These are phyloP conservation scores for Scedosporium aurantiacum DNA, from an alignment of 2,329 filamentous ascomycete species.

Conservation along the genomic window DNA sequence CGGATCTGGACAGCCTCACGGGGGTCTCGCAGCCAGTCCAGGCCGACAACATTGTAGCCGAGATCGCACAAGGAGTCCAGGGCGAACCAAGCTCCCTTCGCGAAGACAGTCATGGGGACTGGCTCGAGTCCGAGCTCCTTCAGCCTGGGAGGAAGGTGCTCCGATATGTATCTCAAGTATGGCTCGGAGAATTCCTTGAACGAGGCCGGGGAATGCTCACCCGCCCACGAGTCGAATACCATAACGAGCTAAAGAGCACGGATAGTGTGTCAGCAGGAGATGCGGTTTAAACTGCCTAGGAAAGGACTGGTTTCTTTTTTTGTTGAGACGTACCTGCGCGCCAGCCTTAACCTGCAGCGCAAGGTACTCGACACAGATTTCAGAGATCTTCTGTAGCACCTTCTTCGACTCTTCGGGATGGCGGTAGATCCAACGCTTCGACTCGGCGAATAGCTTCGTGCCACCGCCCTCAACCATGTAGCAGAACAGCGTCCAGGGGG, in stretches of 20 bases:
- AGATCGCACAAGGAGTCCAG: slow-evolving; percentile 77
- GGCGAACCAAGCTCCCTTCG: slow-evolving; percentile 95
- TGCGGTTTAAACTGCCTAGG: neutral
- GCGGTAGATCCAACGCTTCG: slow-evolving; percentile 94
- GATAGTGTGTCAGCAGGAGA: slow-evolving; percentile 1
- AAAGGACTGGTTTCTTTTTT: neutral
- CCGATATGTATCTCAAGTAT: slow-evolving; percentile 73
- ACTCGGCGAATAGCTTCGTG: slow-evolving; percentile 86
- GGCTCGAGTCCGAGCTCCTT: slow-evolving; percentile 62
- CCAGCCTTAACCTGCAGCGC: slow-evolving; percentile 87
- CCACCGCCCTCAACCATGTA: slow-evolving; percentile 99
- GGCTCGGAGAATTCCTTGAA: slow-evolving; percentile 82
- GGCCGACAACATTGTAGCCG: slow-evolving; percentile 84
- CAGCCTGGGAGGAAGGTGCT: slow-evolving; percentile 65
- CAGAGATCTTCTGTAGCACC: slow-evolving; percentile 80
- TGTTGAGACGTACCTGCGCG: slow-evolving; percentile 53
- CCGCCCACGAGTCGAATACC: slow-evolving; percentile 98
- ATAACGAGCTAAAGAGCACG: slow-evolving; percentile 56
- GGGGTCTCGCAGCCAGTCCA: slow-evolving; percentile 92
- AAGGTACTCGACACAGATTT: slow-evolving; percentile 89
- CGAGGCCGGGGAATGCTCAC: slow-evolving; percentile 73
- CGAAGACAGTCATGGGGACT: slow-evolving; percentile 96
- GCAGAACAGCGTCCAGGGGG: slow-evolving; percentile 92
- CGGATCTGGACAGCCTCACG: slow-evolving; percentile 73
- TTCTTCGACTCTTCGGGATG: slow-evolving; percentile 71